Percentiles rank a stretch among this genome's conserved stretches.
phyloP scores from a whole-genome alignment of 768 basidiomycete species.

The Agaricus blazei region DNA sequence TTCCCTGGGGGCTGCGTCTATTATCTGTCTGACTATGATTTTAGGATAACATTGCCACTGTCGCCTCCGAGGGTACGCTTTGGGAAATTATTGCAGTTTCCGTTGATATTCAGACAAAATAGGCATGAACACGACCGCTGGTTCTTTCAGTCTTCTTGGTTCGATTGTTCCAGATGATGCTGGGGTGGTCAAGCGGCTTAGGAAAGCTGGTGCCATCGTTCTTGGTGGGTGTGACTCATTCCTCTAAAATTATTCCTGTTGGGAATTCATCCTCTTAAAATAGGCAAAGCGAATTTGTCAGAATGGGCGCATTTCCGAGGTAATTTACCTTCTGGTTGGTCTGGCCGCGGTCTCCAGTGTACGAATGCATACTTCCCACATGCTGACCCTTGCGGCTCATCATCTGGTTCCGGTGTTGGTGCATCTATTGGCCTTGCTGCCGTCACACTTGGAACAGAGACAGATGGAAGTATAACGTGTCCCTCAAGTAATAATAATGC shows the following conservation, averaged over 20 bases:
- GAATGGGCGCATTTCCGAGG: constrained; percentile 50
- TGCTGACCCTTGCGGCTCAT: constrained; percentile 53
- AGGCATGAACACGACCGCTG: constrained; percentile 45
- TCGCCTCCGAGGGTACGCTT: constrained; percentile 35
- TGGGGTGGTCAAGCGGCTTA: constrained; percentile 37
- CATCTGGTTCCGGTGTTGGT: constrained; percentile 53
- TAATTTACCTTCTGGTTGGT: constrained; percentile 46
- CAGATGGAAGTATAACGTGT: constrained; percentile 51
- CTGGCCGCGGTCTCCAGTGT: constrained; percentile 50
- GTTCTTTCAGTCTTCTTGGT: constrained; percentile 36
- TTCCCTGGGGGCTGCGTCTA: not conserved
- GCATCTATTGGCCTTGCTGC: constrained; percentile 48
- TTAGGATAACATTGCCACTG: constrained; percentile 44
- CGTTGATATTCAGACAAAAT: not conserved
- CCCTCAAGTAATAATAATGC: constrained; percentile 49
- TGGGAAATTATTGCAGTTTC: not conserved
- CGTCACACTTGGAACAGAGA: constrained; percentile 45
- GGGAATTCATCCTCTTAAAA: not conserved
- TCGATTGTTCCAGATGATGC: constrained; percentile 42
- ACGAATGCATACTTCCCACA: constrained; percentile 46
- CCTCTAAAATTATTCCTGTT: not conserved
- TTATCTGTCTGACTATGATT: not conserved
- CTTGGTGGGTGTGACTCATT: constrained; percentile 23
- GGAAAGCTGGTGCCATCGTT: constrained; percentile 40
- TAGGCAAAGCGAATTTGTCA: constrained; percentile 52